Evolutionary conservation across 257 asterid species (phyloP), one percentile per base, ranked within the genome.

Genomic region (Fraxinus americana): DNA sequence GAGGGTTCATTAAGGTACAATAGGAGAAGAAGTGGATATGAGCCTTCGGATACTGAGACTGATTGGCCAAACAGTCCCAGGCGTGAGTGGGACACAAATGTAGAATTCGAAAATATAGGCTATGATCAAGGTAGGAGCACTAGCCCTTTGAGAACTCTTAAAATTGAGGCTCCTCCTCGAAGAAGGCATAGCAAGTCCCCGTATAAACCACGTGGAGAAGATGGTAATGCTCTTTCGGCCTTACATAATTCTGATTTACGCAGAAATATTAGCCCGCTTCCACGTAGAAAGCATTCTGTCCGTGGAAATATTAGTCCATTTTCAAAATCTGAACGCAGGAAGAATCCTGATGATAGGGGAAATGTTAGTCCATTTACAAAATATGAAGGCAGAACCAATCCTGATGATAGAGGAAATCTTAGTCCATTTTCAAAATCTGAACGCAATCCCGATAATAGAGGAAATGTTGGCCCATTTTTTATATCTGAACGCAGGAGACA

Each of bases 21-120:
- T 83, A 68, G 76, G 71, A 81, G 88, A 38, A 77, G 86, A 77
- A 88, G 89, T 57, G 93, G 96, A 25, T 90, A 90, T 43, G 96
- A 90, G 82, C 93, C 91, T 27, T 90, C 96, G 4, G 96, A 90
- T 48, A 86, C 93, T 0, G 96, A 90, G 76, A 83, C 87, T 5
- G 93, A 89, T 14, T 78, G 84, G 79, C 86, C 79, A 2, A 90
- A 87, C 25, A 87, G 90, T 77, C 88, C 89, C 32, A 78, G 79
- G 85, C 80, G 36, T 32, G 86, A 73, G 57, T 67, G 63, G 6
- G 23, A 48, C 12, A 61, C 34, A 17, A 43, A 72, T 72, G 79
- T 57, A 25, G 72, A 67, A 9, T 16, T 48, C 68, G 79, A 57
- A 30, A 16, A 7, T 4, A 54, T 63, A 70, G 78, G 29, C 43